phyloP scores from a whole-genome alignment of 2,329 filamentous ascomycete genomes.

The Teratosphaeria pseudoeucalypti region DNA sequence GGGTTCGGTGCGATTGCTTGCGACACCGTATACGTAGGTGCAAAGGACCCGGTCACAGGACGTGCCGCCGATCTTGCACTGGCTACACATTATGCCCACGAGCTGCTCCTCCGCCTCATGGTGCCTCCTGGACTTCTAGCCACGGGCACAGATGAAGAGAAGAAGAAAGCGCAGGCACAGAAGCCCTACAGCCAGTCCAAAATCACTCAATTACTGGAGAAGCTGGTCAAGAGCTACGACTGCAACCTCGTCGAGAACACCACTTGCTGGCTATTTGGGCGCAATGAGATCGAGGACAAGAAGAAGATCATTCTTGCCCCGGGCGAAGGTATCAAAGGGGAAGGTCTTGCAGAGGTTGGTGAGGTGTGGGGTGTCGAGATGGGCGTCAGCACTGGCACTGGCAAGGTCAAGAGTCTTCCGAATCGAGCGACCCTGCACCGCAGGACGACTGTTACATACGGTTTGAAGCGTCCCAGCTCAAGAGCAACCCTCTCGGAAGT shows the following conservation, averaged over 20 bases:
- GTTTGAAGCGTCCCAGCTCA: slow-evolving; percentile 86
- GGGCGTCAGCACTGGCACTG: slow-evolving; percentile 77
- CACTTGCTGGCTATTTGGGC: slow-evolving; percentile 91
- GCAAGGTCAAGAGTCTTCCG: slow-evolving; percentile 88
- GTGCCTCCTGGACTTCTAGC: slow-evolving; percentile 79
- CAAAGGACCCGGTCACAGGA: slow-evolving; percentile 50
- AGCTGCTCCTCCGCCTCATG: slow-evolving; percentile 84
- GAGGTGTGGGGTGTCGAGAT: slow-evolving; percentile 98
- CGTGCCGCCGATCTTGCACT: slow-evolving; percentile 78
- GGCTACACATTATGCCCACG: slow-evolving; percentile 90
- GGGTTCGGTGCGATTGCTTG: slow-evolving; percentile 95
- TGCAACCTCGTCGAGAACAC: slow-evolving; percentile 95
- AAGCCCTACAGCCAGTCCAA: slow-evolving; percentile 77
- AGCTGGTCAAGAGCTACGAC: slow-evolving; percentile 81
- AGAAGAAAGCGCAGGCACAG: slow-evolving; percentile 70
- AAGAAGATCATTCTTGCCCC: slow-evolving; percentile 96
- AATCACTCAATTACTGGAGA: slow-evolving; percentile 81
- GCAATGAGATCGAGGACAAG: slow-evolving; percentile 93
- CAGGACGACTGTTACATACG: slow-evolving; percentile 83
- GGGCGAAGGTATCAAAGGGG: slow-evolving; percentile 78
- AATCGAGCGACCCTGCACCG: slow-evolving; percentile 87
- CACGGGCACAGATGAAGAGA: slow-evolving; percentile 81
- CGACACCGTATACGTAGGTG: slow-evolving; percentile 70
- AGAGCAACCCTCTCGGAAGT: slow-evolving; percentile 88
- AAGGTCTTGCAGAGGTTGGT: slow-evolving; percentile 75